A percentile compares a stretch with the other conserved stretches of the same genome.
These are phyloP conservation scores for Lactifluus echinatus DNA, from an alignment of 768 basidiomycete genomes.

Conservation along the genomic window DNA sequence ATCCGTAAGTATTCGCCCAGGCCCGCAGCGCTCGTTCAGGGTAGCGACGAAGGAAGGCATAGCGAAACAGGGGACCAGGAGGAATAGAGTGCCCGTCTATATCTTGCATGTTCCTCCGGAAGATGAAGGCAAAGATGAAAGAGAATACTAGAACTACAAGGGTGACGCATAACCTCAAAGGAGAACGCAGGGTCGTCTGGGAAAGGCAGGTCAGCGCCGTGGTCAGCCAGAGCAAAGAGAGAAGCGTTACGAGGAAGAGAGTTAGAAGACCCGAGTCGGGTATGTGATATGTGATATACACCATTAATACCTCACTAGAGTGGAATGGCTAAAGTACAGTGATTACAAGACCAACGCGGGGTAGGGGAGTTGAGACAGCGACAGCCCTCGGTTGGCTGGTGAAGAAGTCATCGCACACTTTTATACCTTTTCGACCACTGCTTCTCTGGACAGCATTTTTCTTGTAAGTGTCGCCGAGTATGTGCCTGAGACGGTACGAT, in stretches of 20 bases:
- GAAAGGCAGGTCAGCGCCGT: not conserved
- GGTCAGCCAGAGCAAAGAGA: not conserved
- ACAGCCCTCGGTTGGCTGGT: too few relatives aligned
- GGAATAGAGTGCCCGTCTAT: slow-evolving; percentile 22
- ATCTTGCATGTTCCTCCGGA: slow-evolving; percentile 19
- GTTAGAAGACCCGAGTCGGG: slow-evolving; percentile 22
- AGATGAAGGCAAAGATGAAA: slow-evolving; percentile 17
- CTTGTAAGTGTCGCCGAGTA: too few relatives aligned
- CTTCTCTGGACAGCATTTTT: too few relatives aligned
- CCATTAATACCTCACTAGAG: too few relatives aligned
- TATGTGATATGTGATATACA: too few relatives aligned
- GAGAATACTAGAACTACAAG: not conserved
- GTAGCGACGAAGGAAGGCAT: slow-evolving; percentile 34
- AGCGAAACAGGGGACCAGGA: slow-evolving; percentile 23
- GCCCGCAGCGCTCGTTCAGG: slow-evolving; percentile 35
- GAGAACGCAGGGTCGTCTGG: not conserved
- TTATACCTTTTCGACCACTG: too few relatives aligned
- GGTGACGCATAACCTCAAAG: not conserved
- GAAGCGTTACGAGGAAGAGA: not conserved
- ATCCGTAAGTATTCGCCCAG: slow-evolving; percentile 38
- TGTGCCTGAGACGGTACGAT: too few relatives aligned
- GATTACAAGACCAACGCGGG: too few relatives aligned
- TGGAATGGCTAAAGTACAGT: too few relatives aligned
- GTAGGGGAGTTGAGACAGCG: too few relatives aligned
- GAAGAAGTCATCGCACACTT: too few relatives aligned